Evolutionary conservation across 78 protist species (phyloP), one percentile per base, ranked within the genome.

Genomic region (Dictyostelium purpureum): DNA sequence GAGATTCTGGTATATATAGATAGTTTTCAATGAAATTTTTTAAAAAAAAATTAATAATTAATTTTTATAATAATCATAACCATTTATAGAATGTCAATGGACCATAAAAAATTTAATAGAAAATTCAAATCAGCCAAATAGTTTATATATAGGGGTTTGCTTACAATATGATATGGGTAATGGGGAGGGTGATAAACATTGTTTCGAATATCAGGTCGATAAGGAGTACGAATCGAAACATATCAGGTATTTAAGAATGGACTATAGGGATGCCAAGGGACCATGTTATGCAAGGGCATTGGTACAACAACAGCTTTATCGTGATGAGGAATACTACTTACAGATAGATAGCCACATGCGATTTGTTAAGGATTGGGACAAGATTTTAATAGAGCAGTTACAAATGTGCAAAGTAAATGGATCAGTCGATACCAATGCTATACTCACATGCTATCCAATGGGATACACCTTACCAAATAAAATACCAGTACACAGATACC

Each of bases 301-400:
- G 21, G 80, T 85, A 18, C 95, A 93, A 35, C 96, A 93, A 42
- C 40, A 49, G 7, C 19, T 93, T n/a, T 93, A 5, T 10, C 11
- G 31, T 28, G 77, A 45, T 37, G 96, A 93, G 31, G 47, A 45
- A 31, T 93, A 81, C 28, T 78, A 45, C 28, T 51, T 93, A 16
- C 94, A 83, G 77, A 93, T 93, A 26, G 96, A 93, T 28, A 93
- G 96, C 38, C 96, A 93, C 43, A 93, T 93, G 96, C 49, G 96
- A 61, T 93, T 93, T 40, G 74, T 67, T 0, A 31, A 31, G 26
- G 61, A 43, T 35, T 93, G 96, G 96, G 96, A 93, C 45, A 28
- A 2, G n/a, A 33, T 21, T 38, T 26, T 93, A 52, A 71, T 70
- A 18, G 4, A 37, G 4, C 61, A 71, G 37, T n/a, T 79, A 10